Base-by-base conservation (phyloP, 257 asterid species). In the Primulina tabacum region DNA sequence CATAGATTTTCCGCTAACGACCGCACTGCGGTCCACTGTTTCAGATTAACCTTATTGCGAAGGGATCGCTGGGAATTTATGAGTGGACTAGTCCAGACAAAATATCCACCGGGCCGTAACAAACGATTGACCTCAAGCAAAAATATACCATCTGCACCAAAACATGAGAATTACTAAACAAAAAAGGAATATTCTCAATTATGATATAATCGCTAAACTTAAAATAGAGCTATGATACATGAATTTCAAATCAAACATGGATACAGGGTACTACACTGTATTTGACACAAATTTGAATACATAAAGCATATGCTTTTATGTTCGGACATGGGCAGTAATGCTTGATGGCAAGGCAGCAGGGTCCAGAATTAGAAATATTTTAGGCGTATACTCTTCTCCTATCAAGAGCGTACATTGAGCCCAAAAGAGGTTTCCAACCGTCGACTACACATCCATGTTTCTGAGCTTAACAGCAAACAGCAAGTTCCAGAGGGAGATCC, bases 51-150 rank as follows among this genome's bases (percentile, higher is more conserved):
- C 78, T 89, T 94, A 68, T 89, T 87, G 75, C 86, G 96, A 56
- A 85, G 80, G 61, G 80, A 82, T 18, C 83, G 89, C 75, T 86
- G 97, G 74, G 93, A 81, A 82, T 85, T 92, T 67, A 83, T 85
- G 72, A 86, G 75, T 59, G 95, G 94, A 72, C 93, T 92, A 57
- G 98, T 94, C 99, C 99, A 94, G 83, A 94, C 99, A 80, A 94
- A 94, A 76, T 91, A 94, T 75, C 99, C 99, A 77, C 99, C 99
- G 73, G 99, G 99, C 75, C 97, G 78, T 80, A 94, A 76, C 76
- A 94, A 73, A 61, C 99, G 89, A 79, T 94, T 96, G 4, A 87
- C 99, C 87, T 94, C 99, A 72, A 82, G 73, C 78, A 94, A 80
- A 75, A 62, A 92, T 69, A 79, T 73, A 65, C 96, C 92, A 81